Base-by-base conservation (phyloP, 23 red algal species). In the Cyanidiococcus yangmingshanensis region DNA sequence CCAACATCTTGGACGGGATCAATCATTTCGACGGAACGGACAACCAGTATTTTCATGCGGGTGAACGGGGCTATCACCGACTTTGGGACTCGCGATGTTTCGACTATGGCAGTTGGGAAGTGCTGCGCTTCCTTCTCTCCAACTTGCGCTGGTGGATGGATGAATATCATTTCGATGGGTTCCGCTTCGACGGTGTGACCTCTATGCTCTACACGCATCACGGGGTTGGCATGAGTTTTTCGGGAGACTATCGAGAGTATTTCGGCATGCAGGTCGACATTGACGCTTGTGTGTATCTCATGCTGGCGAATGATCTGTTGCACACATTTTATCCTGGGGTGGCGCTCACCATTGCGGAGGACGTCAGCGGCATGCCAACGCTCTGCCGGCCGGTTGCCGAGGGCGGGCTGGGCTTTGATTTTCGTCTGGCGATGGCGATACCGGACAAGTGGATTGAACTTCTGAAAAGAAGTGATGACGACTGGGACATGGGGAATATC, bases 161-260 rank as follows among this genome's bases (percentile, higher is more conserved):
- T 38, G 94, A 98, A 76, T 98, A 91, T 79, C 94, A 91, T 79
- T 98, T 98, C 82, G 94, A 98, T 79, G 94, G 94, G 24, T 98
- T 98, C 79, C 88, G 94, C 68, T 98, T 98, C 85, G 94, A 98
- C 59, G 94, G 94, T 0, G 88, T 98, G 12, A 98, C 94, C n/a
- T 86, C 80, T 1, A 98, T 98, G 94, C 58, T 98, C 0, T 98
- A 98, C 77, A 77, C 82, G 45, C 94, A 98, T 40, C 89, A 90
- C 40, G 94, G 94, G 71, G 85, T 98, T 74, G 85, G 86, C 34
- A 75, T 89, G 31, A 58, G 81, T 74, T 98, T 98, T 79, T 71
- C 80, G 35, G 94, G 94, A 17, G 76, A 91, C 75, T 91, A 91
- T 50, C 50, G 36, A 12, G 94, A 98, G 74, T 98, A 98, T 74